A percentile compares a stretch with the other conserved stretches of the same genome.
Conservation (phyloP, 1,284 basidiomycete species). For the Coniferiporia sulphurascens region DNA sequence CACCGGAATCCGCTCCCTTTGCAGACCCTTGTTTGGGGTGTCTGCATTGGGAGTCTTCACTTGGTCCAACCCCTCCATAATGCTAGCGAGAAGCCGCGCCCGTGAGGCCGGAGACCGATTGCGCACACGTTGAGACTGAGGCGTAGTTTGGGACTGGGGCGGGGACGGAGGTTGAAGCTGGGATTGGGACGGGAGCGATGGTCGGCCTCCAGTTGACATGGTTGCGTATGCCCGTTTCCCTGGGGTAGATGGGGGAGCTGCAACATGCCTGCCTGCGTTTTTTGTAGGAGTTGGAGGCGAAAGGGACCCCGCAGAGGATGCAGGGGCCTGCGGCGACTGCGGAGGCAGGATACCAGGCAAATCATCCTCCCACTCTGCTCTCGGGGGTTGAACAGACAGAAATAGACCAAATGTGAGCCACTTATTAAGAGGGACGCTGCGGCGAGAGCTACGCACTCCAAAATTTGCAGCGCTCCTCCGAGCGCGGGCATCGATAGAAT, state of each 20-base stretch:
- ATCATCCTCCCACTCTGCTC: constrained; percentile 16
- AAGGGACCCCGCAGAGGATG: neutral
- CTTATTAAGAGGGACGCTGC: neutral
- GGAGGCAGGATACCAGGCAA: neutral
- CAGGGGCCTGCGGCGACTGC: neutral
- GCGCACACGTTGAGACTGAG: neutral
- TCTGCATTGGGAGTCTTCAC: neutral
- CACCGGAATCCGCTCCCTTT: neutral
- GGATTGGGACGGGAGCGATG: neutral
- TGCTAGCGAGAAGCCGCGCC: neutral
- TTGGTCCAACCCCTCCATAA: neutral
- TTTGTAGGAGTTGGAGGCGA: neutral
- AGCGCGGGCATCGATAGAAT: constrained; percentile 7
- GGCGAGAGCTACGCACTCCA: constrained; percentile 6
- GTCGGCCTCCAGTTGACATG: neutral
- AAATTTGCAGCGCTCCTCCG: constrained; percentile 2
- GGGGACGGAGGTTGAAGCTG: neutral
- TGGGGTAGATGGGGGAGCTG: neutral
- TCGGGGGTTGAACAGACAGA: neutral
- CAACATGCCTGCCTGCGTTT: neutral
- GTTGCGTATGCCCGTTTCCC: constrained; percentile 2
- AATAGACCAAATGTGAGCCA: neutral
- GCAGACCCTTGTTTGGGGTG: neutral
- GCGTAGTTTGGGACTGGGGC: neutral
- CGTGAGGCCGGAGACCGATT: neutral